phyloP scores from a whole-genome alignment of 495 filamentous ascomycete genomes.

The Talaromyces thailandensis region DNA sequence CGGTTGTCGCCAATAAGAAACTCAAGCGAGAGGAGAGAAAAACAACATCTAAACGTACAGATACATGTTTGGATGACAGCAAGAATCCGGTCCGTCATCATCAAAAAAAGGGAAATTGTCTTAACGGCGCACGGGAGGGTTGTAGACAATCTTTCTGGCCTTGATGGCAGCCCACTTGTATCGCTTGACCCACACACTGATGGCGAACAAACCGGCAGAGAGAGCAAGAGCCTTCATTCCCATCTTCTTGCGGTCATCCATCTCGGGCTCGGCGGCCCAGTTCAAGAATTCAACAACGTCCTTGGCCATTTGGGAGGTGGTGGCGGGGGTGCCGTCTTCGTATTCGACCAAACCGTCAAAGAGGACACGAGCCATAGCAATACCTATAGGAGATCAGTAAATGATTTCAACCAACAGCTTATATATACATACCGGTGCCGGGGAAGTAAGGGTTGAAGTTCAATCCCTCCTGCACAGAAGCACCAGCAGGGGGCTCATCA shows the following conservation, averaged over 20 bases:
- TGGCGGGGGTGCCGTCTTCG: slow-evolving; percentile 90
- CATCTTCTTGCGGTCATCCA: slow-evolving; percentile 99
- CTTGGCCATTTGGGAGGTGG: slow-evolving; percentile 99
- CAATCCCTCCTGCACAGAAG: slow-evolving; percentile 68
- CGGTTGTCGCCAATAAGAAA: slow-evolving; percentile 21
- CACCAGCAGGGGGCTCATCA: slow-evolving; percentile 89
- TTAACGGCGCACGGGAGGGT: slow-evolving; percentile 54
- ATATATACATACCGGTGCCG: slow-evolving; percentile 59
- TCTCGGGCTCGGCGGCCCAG: slow-evolving; percentile 98
- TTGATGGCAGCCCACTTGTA: slow-evolving; percentile 98
- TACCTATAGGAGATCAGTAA: slow-evolving; percentile 39
- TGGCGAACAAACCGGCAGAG: slow-evolving; percentile 64
- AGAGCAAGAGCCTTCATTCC: slow-evolving; percentile 86
- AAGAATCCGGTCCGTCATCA: slow-evolving; percentile 8
- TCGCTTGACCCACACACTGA: slow-evolving; percentile 96
- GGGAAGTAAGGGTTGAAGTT: slow-evolving; percentile 99
- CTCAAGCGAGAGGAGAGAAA: slow-evolving; percentile 27
- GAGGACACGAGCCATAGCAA: slow-evolving; percentile 96
- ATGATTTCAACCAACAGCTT: neutral
- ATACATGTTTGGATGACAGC: slow-evolving; percentile 28
- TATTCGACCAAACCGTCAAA: slow-evolving; percentile 98
- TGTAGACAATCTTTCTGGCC: slow-evolving; percentile 85
- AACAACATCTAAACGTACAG: slow-evolving; percentile 38
- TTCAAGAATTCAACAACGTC: slow-evolving; percentile 98
- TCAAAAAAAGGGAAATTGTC: slow-evolving; percentile 12